These are phyloP conservation scores for Aspergillus nanangensis DNA, from an alignment of 495 filamentous ascomycete species.

Conservation along the genomic window DNA sequence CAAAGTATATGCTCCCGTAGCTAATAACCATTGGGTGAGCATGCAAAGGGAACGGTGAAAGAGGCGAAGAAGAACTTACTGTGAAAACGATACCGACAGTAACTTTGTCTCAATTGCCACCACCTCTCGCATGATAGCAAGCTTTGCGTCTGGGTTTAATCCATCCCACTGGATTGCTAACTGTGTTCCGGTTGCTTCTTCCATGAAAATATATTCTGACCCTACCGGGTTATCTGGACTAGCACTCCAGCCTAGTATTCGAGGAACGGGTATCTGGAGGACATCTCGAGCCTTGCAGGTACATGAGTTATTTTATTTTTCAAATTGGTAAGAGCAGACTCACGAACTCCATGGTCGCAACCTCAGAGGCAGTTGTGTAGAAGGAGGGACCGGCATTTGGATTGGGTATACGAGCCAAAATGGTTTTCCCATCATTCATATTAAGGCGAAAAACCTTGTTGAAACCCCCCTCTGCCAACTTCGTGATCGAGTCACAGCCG, in stretches of 20 bases:
- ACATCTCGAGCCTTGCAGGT: slow-evolving; percentile 14
- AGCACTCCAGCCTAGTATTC: slow-evolving; percentile 16
- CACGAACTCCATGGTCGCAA: slow-evolving; percentile 35
- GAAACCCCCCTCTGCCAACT: slow-evolving; percentile 27
- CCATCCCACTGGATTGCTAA: slow-evolving; percentile 21
- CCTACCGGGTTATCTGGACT: slow-evolving; percentile 16
- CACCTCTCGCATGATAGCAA: slow-evolving; percentile 24
- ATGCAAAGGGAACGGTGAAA: background rate
- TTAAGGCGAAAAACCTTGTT: slow-evolving; percentile 25
- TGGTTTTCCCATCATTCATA: slow-evolving; percentile 22
- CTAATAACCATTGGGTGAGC: slow-evolving; percentile 11
- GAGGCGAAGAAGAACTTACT: slow-evolving; percentile 9
- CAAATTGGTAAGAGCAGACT: slow-evolving; percentile 5
- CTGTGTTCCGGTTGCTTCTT: slow-evolving; percentile 21
- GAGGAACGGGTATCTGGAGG: slow-evolving; percentile 23
- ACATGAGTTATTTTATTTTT: background rate
- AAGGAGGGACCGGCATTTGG: slow-evolving; percentile 23
- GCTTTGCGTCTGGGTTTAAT: slow-evolving; percentile 18
- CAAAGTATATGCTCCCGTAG: slow-evolving; percentile 30
- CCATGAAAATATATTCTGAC: slow-evolving; percentile 28
- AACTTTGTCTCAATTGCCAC: slow-evolving; percentile 23
- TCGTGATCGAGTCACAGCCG: slow-evolving; percentile 19
- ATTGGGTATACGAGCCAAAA: slow-evolving; percentile 28
- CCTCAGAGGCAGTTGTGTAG: slow-evolving; percentile 32
- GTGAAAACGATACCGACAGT: slow-evolving; percentile 25